Evolutionary conservation across 108 stramenopile species (phyloP), one percentile per base, ranked within the genome.

Genomic region (Cyclotella cryptica): DNA sequence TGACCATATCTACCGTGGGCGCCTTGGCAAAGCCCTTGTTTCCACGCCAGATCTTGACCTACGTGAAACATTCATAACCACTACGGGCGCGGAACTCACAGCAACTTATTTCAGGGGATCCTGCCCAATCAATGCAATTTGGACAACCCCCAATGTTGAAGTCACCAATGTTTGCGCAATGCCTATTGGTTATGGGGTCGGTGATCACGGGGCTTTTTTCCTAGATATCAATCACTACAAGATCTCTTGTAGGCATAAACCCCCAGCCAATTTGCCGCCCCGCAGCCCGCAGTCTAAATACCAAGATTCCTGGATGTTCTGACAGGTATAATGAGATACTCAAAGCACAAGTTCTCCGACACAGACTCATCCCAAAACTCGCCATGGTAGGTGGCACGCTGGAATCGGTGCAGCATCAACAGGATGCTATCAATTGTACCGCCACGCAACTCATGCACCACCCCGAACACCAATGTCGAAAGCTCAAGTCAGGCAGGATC

Each of bases 381-480:
- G 3, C 35, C 1, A 54, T 6, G 10, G 69, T 60, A 41, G 18
- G 42, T 29, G 17, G n/a, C 0, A 30, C 1, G 67, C 11, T 15
- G 69, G 60, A 41, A 9, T 42, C 18, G 17, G 30, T 15, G 5
- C 24, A 7, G n/a, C 10, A 1, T 3, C 10, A 24, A 27, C 42
- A 68, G 39, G 75, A 66, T 17, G 18, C 39, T 10, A 54, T 66
- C 1, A 66, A 76, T 13, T 10, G 39, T 30, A 29, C 55, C 6
- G 10, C 12, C 42, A 44, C 21, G n/a, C 27, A 68, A 18, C 19
- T 4, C 46, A 52, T 52, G 65, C 13, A 11, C 7, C 66, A 68
- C 19, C 66, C 75, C 14, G 75, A 76, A 44, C 67, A 76, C 49
- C 49, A 55, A 14, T 68, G 75, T 40, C 19, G 75, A 22, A 67